These are phyloP conservation scores for Elsinoe fawcettii DNA, from an alignment of 2,329 filamentous ascomycete genomes.

Conservation along the genomic window DNA sequence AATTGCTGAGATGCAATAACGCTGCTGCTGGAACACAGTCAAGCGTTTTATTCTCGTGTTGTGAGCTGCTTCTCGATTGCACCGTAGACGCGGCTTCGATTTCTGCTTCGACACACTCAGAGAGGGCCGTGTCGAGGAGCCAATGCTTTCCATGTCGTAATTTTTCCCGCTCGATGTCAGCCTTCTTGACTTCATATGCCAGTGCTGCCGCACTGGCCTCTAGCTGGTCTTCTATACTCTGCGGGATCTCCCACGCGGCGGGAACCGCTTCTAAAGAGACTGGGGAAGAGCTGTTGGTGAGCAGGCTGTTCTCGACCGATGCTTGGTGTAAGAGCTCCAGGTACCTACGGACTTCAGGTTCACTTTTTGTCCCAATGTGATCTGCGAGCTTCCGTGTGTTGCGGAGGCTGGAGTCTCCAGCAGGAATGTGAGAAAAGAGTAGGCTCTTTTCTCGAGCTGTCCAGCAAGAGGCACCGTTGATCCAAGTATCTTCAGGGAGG, in stretches of 20 bases:
- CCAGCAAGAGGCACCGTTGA: conserved; percentile 67
- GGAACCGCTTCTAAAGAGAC: conserved; percentile 49
- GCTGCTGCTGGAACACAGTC: conserved; percentile 41
- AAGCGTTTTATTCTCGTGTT: not conserved
- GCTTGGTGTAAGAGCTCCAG: conserved; percentile 53
- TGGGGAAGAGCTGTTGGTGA: conserved; percentile 20
- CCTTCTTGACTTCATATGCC: conserved; percentile 54
- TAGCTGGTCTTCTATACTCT: conserved; percentile 56
- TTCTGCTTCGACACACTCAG: conserved; percentile 27
- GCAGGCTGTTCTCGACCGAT: conserved; percentile 35
- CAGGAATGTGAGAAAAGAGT: conserved; percentile 59
- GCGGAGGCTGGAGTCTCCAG: conserved; percentile 56
- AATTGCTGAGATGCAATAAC: conserved; percentile 52
- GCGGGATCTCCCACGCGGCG: conserved; percentile 64
- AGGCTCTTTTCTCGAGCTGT: conserved; percentile 59
- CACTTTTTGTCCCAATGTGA: conserved; percentile 62
- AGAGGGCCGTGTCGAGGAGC: conserved; percentile 48
- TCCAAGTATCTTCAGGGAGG: conserved; percentile 32
- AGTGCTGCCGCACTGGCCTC: conserved; percentile 62
- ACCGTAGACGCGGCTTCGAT: not conserved
- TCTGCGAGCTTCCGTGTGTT: conserved; percentile 55
- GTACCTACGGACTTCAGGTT: conserved; percentile 65
- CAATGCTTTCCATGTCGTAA: conserved; percentile 56
- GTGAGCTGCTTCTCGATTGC: not conserved
- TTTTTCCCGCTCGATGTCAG: conserved; percentile 54